These are phyloP conservation scores for Penicillium crustosum DNA, from an alignment of 2,329 filamentous ascomycete genomes.

Conservation along the genomic window DNA sequence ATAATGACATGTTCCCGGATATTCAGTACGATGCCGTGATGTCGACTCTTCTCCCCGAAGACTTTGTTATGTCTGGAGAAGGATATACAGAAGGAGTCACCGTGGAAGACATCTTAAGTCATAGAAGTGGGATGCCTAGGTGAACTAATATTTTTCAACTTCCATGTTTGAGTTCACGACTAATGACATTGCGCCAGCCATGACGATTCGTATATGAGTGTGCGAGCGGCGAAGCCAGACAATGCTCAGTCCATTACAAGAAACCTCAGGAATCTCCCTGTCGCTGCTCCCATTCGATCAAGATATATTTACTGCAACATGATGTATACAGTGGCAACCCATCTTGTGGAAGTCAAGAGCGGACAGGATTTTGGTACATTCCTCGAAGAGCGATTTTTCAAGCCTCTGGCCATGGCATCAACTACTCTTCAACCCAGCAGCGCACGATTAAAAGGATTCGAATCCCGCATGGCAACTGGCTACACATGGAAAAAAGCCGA, in stretches of 20 bases:
- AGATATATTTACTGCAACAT: slow-evolving; percentile 53
- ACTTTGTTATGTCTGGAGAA: slow-evolving; percentile 50
- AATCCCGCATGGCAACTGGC: slow-evolving; percentile 42
- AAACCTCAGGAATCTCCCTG: slow-evolving; percentile 48
- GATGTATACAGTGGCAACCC: slow-evolving; percentile 49
- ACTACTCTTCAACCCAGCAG: slow-evolving; percentile 36
- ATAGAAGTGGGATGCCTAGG: slow-evolving; percentile 53
- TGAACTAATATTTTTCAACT: slow-evolving; percentile 33
- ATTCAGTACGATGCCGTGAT: not conserved
- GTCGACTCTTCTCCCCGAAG: slow-evolving; percentile 49
- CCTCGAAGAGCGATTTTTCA: slow-evolving; percentile 46
- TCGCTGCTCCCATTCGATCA: slow-evolving; percentile 47
- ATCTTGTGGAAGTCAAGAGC: slow-evolving; percentile 50
- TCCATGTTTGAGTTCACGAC: slow-evolving; percentile 6
- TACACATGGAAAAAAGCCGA: slow-evolving; percentile 42
- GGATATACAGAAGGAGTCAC: slow-evolving; percentile 43
- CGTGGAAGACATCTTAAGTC: slow-evolving; percentile 55
- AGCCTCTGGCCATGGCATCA: slow-evolving; percentile 48
- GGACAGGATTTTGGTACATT: slow-evolving; percentile 43
- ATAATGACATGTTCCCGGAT: not conserved
- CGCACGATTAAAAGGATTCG: slow-evolving; percentile 25
- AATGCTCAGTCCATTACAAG: slow-evolving; percentile 42
- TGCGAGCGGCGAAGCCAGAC: slow-evolving; percentile 32
- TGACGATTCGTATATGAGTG: slow-evolving; percentile 32
- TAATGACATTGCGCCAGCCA: slow-evolving; percentile 29